Base-by-base conservation (phyloP, 148 eudicot species). In the Limonium bicolor region DNA sequence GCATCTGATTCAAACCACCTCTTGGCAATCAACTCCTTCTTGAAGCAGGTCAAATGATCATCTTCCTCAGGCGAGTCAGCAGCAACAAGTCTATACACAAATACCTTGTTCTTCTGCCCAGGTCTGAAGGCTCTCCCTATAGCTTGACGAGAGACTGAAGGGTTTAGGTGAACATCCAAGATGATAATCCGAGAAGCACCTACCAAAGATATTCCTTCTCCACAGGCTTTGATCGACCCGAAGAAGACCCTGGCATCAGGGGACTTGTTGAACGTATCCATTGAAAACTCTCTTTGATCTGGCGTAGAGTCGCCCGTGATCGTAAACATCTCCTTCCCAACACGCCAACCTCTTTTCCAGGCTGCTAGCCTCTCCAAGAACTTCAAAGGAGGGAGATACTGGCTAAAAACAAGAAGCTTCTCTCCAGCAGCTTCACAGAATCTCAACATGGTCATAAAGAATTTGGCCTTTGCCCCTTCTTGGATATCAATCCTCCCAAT, bases 81-180 rank as follows among this genome's bases (percentile, higher is more conserved):
- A 42, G 94, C 90, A 24, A 88, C 76, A 59, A 88, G 53, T 36
- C 94, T 44, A 25, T 88, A 88, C 0, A 67, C 48, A 35, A 53
- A 72, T 1, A 88, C 94, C 50, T 80, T 88, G 65, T 63, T 80
- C 50, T 20, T 66, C 58, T 88, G 97, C 20, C 94, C 92, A 5
- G 97, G 97, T 32, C 94, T 67, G 53, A 83, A 88, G 9, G 97
- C 97, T 20, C 94, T 90, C 3, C 97, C 97, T 30, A 88, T 65
- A 19, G 97, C 97, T 67, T 88, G 97, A 48, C 94, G 90, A 11
- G 97, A 77, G 0, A 88, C 94, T 0, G 97, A 88, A 0, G 94
- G 87, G 49, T 88, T 88, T 21, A 83, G 29, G 36, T 74, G 97
- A 14, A 83, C 79, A 42, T 88, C 97, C 22, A 88, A 36, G 28